These are phyloP conservation scores for Cyphellophora europaea DNA, from an alignment of 2,329 filamentous ascomycete species.

Conservation along the genomic window DNA sequence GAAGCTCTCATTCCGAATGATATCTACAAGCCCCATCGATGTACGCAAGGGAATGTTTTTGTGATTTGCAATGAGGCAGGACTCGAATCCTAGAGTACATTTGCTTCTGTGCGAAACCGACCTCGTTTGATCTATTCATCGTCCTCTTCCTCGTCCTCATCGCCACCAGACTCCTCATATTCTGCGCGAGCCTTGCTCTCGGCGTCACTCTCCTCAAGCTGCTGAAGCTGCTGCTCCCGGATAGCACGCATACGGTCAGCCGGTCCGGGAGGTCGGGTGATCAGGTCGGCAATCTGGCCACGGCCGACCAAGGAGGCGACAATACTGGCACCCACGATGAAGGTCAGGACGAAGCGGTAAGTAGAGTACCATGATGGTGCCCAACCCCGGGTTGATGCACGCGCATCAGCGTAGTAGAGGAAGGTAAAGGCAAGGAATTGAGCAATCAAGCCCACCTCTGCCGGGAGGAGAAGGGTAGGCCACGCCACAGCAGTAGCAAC, in stretches of 20 bases:
- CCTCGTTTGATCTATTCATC: constrained; percentile 8
- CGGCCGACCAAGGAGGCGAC: constrained; percentile 72
- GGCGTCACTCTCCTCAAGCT: constrained; percentile 34
- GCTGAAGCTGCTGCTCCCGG: constrained; percentile 36
- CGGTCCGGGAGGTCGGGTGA: constrained; percentile 35
- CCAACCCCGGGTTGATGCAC: constrained; percentile 65
- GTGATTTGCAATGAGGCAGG: too few species aligned
- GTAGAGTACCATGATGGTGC: constrained; percentile 76
- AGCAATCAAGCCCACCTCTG: constrained; percentile 74
- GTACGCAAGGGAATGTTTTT: too few species aligned
- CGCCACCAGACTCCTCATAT: constrained; percentile 17
- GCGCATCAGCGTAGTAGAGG: constrained; percentile 76
- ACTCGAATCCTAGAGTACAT: too few species aligned
- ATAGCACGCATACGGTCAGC: constrained; percentile 42
- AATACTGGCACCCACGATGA: constrained; percentile 75
- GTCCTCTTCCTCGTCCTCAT: constrained; percentile 16
- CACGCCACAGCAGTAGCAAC: constrained; percentile 72
- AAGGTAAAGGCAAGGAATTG: constrained; percentile 80
- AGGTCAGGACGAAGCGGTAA: constrained; percentile 88
- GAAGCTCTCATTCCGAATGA: too few species aligned
- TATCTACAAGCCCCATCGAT: too few species aligned
- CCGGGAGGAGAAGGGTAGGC: constrained; percentile 77
- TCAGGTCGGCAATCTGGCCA: constrained; percentile 59
- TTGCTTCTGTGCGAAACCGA: too few species aligned
- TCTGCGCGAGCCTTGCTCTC: constrained; percentile 22